Base-by-base conservation (phyloP, 169 alveolate species). In the Perkinsus marinus region DNA sequence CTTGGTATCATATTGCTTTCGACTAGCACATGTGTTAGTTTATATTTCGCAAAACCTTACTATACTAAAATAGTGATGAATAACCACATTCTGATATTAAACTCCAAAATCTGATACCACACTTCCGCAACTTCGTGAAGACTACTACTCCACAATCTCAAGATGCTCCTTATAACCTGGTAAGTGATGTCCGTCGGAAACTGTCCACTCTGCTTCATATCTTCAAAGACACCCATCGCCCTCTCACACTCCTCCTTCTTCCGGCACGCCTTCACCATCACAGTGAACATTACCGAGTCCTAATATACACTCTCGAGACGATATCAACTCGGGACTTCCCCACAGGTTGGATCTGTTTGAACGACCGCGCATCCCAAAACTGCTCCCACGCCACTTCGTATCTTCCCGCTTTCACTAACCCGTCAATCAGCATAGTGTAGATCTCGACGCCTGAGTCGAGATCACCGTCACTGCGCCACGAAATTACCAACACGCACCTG, bases 231-330 rank as follows among this genome's bases (percentile, higher is more conserved):
- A 36, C 69, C 90, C 90, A 95, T 39, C 30, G 96, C 96, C 91
- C 94, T 95, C 46, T 95, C 96, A 0, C 95, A 95, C 47, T 95
- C 95, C 39, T 92, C 90, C 30, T 92, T 92, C 39, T 90, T 68
- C 10, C 92, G 68, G 68, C 96, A 95, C 6, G 95, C 95, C 92
- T 94, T 95, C 9, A 95, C 95, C 96, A 95, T 95, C 16, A 92
- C 93, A 13, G 96, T 94, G 39, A 95, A 95, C 19, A 95, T 68
- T 9, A 91, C 92, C 47, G 93, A 96, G 90, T 95, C 96, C 10
- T 96, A 96, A 16, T 93, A 95, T 6, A 95, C 95, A 30, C 93
- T 90, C 30, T 95, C 46, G 10, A 10, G 46, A 2, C 34, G 34
- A 0, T 16, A 57, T 16, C 79, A 2, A 19, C 7, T 10, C 68